A percentile compares a stretch with the other conserved stretches of the same genome.
Conservation (phyloP, 495 filamentous ascomycete species). For the Penicillium flavigenum region DNA sequence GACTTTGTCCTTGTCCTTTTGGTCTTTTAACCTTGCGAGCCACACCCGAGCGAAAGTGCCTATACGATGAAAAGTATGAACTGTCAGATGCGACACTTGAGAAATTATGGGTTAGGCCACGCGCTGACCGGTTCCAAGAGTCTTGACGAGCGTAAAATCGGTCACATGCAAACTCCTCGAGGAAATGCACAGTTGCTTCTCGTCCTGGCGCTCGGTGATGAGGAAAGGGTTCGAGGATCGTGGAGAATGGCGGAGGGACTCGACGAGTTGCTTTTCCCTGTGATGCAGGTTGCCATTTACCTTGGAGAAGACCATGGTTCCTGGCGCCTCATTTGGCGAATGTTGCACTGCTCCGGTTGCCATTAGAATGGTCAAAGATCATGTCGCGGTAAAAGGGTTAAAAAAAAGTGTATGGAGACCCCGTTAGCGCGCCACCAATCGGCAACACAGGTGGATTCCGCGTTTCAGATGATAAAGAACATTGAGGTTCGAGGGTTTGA, state of each 20-base stretch:
- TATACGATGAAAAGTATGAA: conserved; percentile 35
- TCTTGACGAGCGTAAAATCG: conserved; percentile 86
- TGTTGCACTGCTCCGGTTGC: conserved; percentile 46
- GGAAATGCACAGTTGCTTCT: conserved; percentile 58
- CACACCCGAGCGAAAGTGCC: conserved; percentile 96
- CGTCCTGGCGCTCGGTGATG: conserved; percentile 52
- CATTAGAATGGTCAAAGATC: conserved; percentile 41
- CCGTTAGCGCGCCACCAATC: conserved; percentile 31
- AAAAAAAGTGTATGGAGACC: conserved; percentile 21
- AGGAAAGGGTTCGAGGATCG: conserved; percentile 52
- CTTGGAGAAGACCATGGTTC: conserved; percentile 23
- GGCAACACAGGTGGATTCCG: conserved; percentile 20
- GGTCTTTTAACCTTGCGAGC: conserved; percentile 68
- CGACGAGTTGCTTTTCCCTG: conserved; percentile 50
- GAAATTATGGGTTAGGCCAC: conserved; percentile 10
- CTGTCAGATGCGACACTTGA: conserved; percentile 32
- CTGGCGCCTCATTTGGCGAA: conserved; percentile 40
- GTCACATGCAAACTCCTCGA: conserved; percentile 56
- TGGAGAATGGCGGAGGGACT: conserved; percentile 44
- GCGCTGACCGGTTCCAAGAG: conserved; percentile 76
- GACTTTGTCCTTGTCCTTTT: conserved; percentile 64
- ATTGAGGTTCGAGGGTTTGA: conserved; percentile 13
- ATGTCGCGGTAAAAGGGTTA: conserved; percentile 29
- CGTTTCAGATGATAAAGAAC: conserved; percentile 20
- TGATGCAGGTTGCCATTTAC: conserved; percentile 38